Evolutionary conservation across 768 basidiomycete genomes (phyloP).

Genomic region (Lepiota brunneoincarnata): DNA sequence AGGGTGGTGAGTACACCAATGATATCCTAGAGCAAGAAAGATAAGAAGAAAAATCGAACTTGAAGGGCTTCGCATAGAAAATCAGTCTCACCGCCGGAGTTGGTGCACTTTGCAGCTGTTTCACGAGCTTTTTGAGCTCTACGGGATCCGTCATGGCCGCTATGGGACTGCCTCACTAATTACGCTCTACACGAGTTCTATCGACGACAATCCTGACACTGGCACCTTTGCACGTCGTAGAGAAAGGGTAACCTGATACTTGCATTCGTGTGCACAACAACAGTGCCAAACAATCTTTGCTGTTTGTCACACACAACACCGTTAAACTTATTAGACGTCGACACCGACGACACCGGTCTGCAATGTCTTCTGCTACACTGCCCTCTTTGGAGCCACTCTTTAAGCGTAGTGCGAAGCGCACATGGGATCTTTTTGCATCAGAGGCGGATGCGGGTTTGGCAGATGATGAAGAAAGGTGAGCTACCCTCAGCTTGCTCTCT

Average conservation of each 20-base stretch:
- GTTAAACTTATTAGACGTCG: too few species aligned
- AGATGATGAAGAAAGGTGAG: slow-evolving; percentile 73
- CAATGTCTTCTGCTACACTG: slow-evolving; percentile 47
- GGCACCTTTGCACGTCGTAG: slow-evolving; percentile 1
- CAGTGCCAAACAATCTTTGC: slow-evolving; percentile 5
- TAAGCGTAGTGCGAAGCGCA: slow-evolving; percentile 64
- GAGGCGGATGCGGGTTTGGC: slow-evolving; percentile 55
- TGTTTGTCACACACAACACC: slow-evolving; percentile 11
- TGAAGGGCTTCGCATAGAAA: slow-evolving; percentile 36
- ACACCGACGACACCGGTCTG: slow-evolving; percentile 10
- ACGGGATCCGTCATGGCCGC: slow-evolving; percentile 26
- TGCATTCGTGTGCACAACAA: slow-evolving; percentile 1
- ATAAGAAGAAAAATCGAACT: slow-evolving; percentile 28
- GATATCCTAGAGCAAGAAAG: slow-evolving; percentile 49
- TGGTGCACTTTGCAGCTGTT: slow-evolving; percentile 67
- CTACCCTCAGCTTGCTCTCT: neutral
- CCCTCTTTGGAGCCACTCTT: slow-evolving; percentile 69
- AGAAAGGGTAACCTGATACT: slow-evolving; percentile 6
- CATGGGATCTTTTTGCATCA: slow-evolving; percentile 66
- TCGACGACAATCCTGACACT: neutral
- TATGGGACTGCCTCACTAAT: slow-evolving; percentile 6
- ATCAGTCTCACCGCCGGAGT: slow-evolving; percentile 50
- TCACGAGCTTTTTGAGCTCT: slow-evolving; percentile 80
- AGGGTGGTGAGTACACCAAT: slow-evolving; percentile 56
- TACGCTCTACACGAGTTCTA: slow-evolving; percentile 7